Evolutionary conservation across 345 rosid species (phyloP).

Genomic region (Turritis glabra): DNA sequence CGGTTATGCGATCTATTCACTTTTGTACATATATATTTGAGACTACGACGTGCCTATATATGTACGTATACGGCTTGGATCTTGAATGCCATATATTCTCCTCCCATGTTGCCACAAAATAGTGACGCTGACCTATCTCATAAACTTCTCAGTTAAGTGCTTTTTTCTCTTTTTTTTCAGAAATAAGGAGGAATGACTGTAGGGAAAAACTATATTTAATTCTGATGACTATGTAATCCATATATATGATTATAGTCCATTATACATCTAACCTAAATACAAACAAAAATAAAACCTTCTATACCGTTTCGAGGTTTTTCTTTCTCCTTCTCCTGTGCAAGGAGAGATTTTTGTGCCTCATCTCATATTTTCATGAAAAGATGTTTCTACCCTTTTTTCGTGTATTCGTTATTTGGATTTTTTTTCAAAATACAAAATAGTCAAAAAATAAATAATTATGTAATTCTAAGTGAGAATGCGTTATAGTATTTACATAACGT

Average conservation of each 20-base stretch:
- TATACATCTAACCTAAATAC: not conserved
- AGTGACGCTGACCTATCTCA: constrained; percentile 1
- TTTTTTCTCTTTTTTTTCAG: not conserved
- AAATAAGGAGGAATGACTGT: not conserved
- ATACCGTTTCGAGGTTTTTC: too few relatives aligned
- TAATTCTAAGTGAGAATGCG: not conserved
- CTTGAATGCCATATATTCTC: constrained; percentile 2
- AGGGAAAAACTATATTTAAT: not conserved
- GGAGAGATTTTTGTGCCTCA: not conserved
- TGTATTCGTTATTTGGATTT: not conserved
- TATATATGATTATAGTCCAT: not conserved
- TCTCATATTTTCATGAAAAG: not conserved
- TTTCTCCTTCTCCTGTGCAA: not conserved
- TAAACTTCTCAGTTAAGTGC: not conserved
- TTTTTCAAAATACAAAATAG: not conserved
- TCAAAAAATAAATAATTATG: not conserved
- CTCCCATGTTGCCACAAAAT: not conserved
- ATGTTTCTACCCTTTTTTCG: not conserved
- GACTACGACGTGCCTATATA: constrained; percentile 6
- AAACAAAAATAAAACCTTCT: not conserved
- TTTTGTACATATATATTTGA: constrained; percentile 4
- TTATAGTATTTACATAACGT: not conserved
- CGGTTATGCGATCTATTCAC: constrained; percentile 22
- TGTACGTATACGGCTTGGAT: constrained; percentile 25
- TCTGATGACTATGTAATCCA: not conserved